Evolutionary conservation across 176 grass and related monocot species (phyloP).

Genomic region (Thinopyrum elongatum): DNA sequence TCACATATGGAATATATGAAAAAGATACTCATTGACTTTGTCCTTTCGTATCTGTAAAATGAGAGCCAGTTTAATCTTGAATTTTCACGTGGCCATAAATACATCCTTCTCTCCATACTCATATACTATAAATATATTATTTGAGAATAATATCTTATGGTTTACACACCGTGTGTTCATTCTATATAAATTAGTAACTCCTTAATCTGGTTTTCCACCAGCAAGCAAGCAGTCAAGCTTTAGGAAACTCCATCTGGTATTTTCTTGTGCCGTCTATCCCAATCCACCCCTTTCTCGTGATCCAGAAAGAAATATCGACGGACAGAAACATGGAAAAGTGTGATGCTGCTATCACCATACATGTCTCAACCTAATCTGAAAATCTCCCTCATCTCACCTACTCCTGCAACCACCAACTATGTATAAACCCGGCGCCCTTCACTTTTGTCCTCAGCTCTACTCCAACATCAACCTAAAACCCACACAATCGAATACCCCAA

Average conservation of each 20-base stretch:
- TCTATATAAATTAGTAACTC: no score
- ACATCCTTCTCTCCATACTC: no score
- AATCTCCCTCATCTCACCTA: neutral
- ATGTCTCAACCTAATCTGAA: neutral
- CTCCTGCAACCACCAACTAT: slow-evolving; percentile 20
- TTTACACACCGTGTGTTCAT: no score
- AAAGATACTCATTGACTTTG: no score
- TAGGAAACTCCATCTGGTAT: neutral
- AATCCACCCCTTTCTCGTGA: neutral
- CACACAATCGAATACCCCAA: neutral
- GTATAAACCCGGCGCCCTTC: slow-evolving; percentile 15
- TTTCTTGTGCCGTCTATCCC: neutral
- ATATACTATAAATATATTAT: no score
- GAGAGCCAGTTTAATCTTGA: no score
- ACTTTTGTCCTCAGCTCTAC: slow-evolving; percentile 27
- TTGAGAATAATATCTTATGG: no score
- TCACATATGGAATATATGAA: no score
- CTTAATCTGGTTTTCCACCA: neutral
- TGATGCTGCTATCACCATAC: neutral
- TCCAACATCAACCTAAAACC: slow-evolving; percentile 11
- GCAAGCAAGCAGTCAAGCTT: neutral
- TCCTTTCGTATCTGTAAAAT: no score
- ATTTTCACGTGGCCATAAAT: no score
- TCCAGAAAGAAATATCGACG: neutral
- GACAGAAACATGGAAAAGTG: neutral